phyloP scores from a whole-genome alignment of 306 rosid genomes.

The Dalbergia cochinchinensis region DNA sequence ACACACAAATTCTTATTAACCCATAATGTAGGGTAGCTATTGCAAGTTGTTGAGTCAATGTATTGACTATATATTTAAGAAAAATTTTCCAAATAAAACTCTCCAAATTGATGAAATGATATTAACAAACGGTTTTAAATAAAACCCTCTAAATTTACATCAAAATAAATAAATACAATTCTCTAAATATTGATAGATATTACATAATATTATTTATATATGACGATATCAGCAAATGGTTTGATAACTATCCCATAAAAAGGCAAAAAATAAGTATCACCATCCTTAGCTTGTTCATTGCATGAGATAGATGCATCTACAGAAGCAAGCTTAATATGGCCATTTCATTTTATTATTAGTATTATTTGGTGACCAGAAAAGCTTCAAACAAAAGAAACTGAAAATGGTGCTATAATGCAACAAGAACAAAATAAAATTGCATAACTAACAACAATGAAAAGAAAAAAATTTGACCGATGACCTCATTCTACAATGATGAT shows the following conservation, averaged over 20 bases:
- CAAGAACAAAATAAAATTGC: constrained; percentile 22
- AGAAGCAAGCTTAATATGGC: neutral
- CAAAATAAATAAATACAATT: too few relatives aligned
- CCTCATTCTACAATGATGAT: constrained; percentile 8
- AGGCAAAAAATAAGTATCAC: constrained; percentile 2
- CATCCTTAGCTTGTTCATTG: constrained; percentile 28
- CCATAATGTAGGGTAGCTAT: too few relatives aligned
- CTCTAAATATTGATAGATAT: too few relatives aligned
- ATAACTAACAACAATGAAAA: constrained; percentile 18
- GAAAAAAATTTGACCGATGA: constrained; percentile 28
- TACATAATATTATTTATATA: neutral
- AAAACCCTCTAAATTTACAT: neutral
- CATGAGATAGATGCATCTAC: constrained; percentile 26
- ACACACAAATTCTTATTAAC: neutral
- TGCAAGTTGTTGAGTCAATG: neutral
- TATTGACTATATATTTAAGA: neutral
- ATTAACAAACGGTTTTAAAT: neutral
- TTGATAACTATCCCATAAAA: neutral
- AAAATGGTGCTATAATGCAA: constrained; percentile 21
- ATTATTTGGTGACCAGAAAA: constrained; percentile 7
- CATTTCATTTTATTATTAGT: constrained; percentile 18
- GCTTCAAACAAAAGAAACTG: neutral
- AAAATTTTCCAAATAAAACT: too few relatives aligned
- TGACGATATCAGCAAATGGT: neutral
- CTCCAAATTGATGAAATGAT: too few relatives aligned